Evolutionary conservation across 1,284 basidiomycete species (phyloP).

Genomic region (Marasmius sp.): DNA sequence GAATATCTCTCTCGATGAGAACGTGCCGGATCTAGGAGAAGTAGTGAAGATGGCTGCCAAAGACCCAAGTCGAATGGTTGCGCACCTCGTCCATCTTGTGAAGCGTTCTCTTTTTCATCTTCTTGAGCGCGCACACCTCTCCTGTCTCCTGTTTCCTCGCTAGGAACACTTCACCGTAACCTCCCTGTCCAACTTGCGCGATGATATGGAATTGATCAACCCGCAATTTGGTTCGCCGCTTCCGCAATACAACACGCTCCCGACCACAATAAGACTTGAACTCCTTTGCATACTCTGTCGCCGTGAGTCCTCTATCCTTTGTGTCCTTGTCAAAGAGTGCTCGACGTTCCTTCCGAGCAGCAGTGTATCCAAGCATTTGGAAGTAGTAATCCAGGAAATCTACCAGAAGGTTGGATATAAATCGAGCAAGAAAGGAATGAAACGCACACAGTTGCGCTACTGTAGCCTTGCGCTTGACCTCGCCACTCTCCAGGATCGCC

Average conservation of each 20-base stretch:
- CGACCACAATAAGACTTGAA: slow-evolving; percentile 90
- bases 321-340: slow-evolving; percentile 85
- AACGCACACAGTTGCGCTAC: slow-evolving; percentile 90
- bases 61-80: slow-evolving; percentile 1
- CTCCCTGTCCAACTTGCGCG: slow-evolving; percentile 95
- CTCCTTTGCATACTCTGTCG: slow-evolving; percentile 72
- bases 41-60: slow-evolving; percentile 8
- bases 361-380: slow-evolving; percentile 86
- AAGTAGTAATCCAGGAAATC: slow-evolving; percentile 97
- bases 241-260: slow-evolving; percentile 88
- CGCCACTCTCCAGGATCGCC: slow-evolving; percentile 77
- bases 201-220: slow-evolving; percentile 95
- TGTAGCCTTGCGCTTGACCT: slow-evolving; percentile 91
- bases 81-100: slow-evolving; percentile 95
- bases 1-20: slow-evolving; percentile 93
- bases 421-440: slow-evolving; percentile 6
- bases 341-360: slow-evolving; percentile 80
- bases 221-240: slow-evolving; percentile 82
- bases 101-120: slow-evolving; percentile 90
- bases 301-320: slow-evolving; percentile 59
- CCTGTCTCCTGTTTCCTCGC: slow-evolving; percentile 91
- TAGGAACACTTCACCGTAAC: slow-evolving; percentile 94
- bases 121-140: slow-evolving; percentile 94
- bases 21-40: slow-evolving; percentile 80
- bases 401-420: slow-evolving; percentile 29